A percentile compares a stretch with the other conserved stretches of the same genome.
Evolutionary conservation across 139 green algal genomes (phyloP).

Genomic region (Chlorella sorokiniana): DNA sequence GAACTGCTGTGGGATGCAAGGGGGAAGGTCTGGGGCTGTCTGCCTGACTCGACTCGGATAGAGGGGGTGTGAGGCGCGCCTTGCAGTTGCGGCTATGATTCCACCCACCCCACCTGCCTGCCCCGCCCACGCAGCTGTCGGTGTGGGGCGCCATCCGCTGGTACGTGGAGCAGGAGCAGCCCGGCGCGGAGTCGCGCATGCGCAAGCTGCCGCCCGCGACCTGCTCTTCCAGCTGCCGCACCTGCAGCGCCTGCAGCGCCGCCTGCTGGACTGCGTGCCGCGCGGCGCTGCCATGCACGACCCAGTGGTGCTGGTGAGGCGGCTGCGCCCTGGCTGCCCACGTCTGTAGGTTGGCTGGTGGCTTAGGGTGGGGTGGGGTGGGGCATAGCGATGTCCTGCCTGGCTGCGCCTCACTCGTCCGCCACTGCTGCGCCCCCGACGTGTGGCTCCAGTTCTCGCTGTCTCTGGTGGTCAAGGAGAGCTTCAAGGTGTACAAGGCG

Average conservation of each 20-base stretch:
- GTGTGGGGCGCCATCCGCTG: conserved; percentile 60
- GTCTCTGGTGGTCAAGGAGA: conserved; percentile 45
- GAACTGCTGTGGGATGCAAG: not conserved
- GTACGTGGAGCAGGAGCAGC: conserved; percentile 51
- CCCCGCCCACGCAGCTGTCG: conserved; percentile 46
- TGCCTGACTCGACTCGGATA: not conserved
- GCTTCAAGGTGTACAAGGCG: conserved; percentile 74
- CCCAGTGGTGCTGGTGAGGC: conserved; percentile 61
- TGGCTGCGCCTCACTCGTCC: not conserved
- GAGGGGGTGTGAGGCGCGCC: not conserved
- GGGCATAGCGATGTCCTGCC: no score
- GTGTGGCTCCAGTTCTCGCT: conserved; percentile 27
- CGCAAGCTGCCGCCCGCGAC: conserved; percentile 19
- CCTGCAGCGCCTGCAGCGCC: conserved; percentile 78
- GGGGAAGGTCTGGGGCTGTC: no score
- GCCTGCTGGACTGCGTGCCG: conserved; percentile 86
- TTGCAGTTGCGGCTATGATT: not conserved
- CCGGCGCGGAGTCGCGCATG: conserved; percentile 30
- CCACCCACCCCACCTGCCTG: not conserved
- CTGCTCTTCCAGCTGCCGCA: conserved; percentile 83
- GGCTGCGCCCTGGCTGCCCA: not conserved
- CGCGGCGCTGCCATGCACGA: conserved; percentile 70
- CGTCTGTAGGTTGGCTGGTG: not conserved
- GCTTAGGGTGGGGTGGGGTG: not conserved
- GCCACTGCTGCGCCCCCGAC: not conserved